These are phyloP conservation scores for Cucumis cinereus DNA, from an alignment of 306 rosid species.

Conservation along the genomic window DNA sequence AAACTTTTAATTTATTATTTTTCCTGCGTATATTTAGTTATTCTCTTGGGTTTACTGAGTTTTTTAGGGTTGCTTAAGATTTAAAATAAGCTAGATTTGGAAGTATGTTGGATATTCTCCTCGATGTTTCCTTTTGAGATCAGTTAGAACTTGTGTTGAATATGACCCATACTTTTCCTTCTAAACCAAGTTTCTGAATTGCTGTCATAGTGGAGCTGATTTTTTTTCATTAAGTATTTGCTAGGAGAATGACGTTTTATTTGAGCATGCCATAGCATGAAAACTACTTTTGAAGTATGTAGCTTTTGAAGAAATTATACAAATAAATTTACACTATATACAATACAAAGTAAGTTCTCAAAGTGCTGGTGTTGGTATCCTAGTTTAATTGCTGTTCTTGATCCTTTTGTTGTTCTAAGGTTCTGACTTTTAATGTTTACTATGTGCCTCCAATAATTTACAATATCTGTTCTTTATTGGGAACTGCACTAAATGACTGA, in stretches of 20 bases:
- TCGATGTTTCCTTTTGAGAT: neutral
- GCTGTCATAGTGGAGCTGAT: neutral
- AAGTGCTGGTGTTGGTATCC: neutral
- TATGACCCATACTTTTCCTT: neutral
- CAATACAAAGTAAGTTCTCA: neutral
- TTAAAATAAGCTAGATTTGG: neutral
- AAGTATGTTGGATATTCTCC: neutral
- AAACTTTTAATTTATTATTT: neutral
- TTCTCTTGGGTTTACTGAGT: too few relatives aligned
- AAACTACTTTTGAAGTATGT: neutral
- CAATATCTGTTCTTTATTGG: neutral
- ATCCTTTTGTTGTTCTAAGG: neutral
- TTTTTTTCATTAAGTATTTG: neutral
- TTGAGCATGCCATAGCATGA: neutral
- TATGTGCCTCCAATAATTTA: neutral
- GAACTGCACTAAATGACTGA: constrained; percentile 10
- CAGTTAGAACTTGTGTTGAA: neutral
- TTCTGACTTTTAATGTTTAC: neutral
- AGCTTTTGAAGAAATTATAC: neutral
- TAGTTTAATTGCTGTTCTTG: neutral
- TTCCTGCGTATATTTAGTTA: neutral
- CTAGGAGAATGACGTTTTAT: neutral
- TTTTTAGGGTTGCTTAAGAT: neutral
- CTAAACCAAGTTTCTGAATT: neutral
- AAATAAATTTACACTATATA: neutral